Base-by-base conservation (phyloP, 768 basidiomycete species). In the Amanita polypyramis region DNA sequence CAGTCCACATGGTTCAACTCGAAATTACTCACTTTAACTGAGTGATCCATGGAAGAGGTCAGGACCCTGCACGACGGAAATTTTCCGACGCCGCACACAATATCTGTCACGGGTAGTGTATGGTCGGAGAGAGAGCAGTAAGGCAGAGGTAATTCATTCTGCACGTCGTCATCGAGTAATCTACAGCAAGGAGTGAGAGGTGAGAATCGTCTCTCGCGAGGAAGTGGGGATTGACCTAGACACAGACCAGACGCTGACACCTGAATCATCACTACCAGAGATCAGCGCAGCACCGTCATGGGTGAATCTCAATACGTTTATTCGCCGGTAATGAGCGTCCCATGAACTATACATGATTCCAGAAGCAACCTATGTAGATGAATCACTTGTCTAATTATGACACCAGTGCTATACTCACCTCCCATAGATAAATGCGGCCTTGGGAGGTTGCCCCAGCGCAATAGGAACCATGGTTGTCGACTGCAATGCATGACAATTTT, bases 361-460 rank as follows among this genome's bases (percentile, higher is more conserved):
- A n/a, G 94, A 96, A 8, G 85, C 73, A 54, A 91, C 72, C 92
- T 96, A 65, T 51, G 47, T 15, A 30, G 36, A 41, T 25, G 35
- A 34, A 19, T 54, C 19, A 46, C 47, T 37, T 50, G n/a, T 47
- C 42, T 33, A 46, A 25, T 41, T 20, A 15, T 20, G 43, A 23
- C 14, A 17, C 20, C 21, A 19, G 42, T 37, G n/a, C 50, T 15
- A 49, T 39, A 74, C 81, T 57, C 54, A 83, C 93, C 86, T 97
- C 94, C 96, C 96, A 99, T 1, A 99, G 66, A 59, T 94, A 94
- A 56, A 98, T 77, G 45, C 93, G 79, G 25, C 96, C 96, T 57
- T 86, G 82, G 3, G 76, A 64, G 0, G 92, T 94, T 27, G 93
- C 96, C 20, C 86, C 94, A 0, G 88, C 93, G 56, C 88, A 92